Percentiles rank a stretch among this genome's conserved stretches.
phyloP scores from a whole-genome alignment of 2,329 filamentous ascomycete species.

The Trichoderma lentiforme region DNA sequence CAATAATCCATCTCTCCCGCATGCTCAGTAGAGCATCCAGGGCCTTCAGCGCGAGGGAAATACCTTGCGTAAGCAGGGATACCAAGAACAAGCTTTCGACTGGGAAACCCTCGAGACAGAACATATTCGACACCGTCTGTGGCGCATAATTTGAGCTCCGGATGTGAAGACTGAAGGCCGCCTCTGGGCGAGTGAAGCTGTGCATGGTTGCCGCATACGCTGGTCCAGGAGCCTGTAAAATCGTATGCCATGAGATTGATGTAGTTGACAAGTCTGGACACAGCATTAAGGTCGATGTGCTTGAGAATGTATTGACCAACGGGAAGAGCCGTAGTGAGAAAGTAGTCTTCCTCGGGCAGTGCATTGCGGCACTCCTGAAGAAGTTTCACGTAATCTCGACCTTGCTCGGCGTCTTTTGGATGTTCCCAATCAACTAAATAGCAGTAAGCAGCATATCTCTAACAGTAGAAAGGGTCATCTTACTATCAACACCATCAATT shows the following conservation, averaged over 20 bases:
- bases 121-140: constrained; percentile 56
- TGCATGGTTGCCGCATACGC: constrained; percentile 60
- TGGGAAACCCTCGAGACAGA: constrained; percentile 50
- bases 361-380: constrained; percentile 52
- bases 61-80: constrained; percentile 61
- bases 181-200: constrained; percentile 50
- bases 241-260: constrained; percentile 70
- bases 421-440: constrained; percentile 66
- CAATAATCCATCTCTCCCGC: constrained; percentile 59
- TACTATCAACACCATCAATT: constrained; percentile 64
- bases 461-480: neutral
- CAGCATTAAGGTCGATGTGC: constrained; percentile 54
- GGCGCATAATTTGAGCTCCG: constrained; percentile 42
- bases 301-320: constrained; percentile 59
- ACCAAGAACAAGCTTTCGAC: constrained; percentile 59
- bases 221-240: constrained; percentile 61
- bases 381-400: constrained; percentile 55
- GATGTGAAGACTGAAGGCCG: constrained; percentile 25
- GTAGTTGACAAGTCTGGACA: constrained; percentile 53
- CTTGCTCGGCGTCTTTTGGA: constrained; percentile 51
- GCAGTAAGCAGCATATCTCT: neutral
- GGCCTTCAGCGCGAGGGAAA: constrained; percentile 52
- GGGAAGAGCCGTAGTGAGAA: constrained; percentile 60
- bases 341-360: constrained; percentile 54
- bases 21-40: constrained; percentile 50